Base-by-base conservation (phyloP, 1,139 yeast species). In the Scheffersomyces parashehatae region DNA sequence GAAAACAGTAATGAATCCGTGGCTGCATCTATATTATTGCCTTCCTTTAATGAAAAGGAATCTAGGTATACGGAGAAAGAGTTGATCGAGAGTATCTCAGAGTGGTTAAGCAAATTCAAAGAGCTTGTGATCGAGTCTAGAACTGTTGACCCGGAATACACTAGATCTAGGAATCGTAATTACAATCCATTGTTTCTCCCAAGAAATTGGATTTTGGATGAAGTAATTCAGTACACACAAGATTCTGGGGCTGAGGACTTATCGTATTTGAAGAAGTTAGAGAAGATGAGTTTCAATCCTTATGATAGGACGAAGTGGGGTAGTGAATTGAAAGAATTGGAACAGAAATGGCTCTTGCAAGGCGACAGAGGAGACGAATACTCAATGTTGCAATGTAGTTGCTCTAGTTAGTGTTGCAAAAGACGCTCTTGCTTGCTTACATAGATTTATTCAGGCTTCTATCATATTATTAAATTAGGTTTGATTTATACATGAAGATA, bases 191-290 rank as follows among this genome's bases (percentile, higher is more conserved):
- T 79, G 33, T 91, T 93, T 57, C 75, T 88, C 12, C 95, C 97
- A 12, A 76, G 93, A 48, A 87, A 84, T 52, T 89, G 96, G 93
- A 82, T 91, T 41, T 69, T 93, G 43, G 91, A 89, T 45, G 93
- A 90, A 49, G 97, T 89, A 0, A 85, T 88, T 42, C 72, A 76
- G 29, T 65, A 67, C 40, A 72, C 80, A 0, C 64, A 68, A 39
- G 71, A 68, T 8, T 60, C 67, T 16, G 55, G 61, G n/a, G 71
- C 68, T 3, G 55, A 61, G 28, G 75, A 74, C 49, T 51, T 70
- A 30, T 49, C 58, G 45, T 66, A 73, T 41, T 66, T 86, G 46
- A 59, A 75, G 31, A 85, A 85, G 53, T 58, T 85, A 20, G 73
- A 80, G 46, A 69, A 73, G 46, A 85, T 86, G 91, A 68, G 82